A percentile compares a stretch with the other conserved stretches of the same genome.
Conservation (phyloP, 2,329 filamentous ascomycete genomes). For the Cytospora paraplurivora region DNA sequence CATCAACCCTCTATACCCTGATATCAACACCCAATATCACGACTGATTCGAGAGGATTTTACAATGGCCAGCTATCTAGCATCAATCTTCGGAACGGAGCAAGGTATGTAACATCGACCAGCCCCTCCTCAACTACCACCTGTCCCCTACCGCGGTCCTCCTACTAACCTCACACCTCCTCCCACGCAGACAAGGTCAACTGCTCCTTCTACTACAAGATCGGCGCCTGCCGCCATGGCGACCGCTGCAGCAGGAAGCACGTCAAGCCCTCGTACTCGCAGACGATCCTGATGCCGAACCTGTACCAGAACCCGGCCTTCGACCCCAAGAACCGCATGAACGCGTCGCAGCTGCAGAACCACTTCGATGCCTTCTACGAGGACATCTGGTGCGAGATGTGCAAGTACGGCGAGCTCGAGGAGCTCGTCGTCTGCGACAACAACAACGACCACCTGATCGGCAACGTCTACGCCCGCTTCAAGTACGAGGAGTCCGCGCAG, state of each 20-base stretch:
- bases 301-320: slow-evolving; percentile 98
- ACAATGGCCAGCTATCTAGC: slow-evolving; percentile 96
- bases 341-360: slow-evolving; percentile 91
- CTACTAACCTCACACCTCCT: slow-evolving; percentile 26
- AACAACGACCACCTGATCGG: slow-evolving; percentile 99
- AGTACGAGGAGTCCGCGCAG: slow-evolving; percentile 97
- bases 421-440: slow-evolving; percentile 98
- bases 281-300: slow-evolving; percentile 95
- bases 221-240: slow-evolving; percentile 95
- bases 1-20: slow-evolving; percentile 7
- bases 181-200: slow-evolving; percentile 63
- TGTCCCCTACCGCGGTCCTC: slow-evolving; percentile 2
- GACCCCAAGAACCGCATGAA: slow-evolving; percentile 98
- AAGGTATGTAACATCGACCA: slow-evolving; percentile 68
- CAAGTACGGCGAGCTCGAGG: slow-evolving; percentile 96
- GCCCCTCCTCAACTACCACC: neutral
- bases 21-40: slow-evolving; percentile 2
- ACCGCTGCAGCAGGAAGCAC: slow-evolving; percentile 97
- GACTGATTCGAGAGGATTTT: slow-evolving; percentile 18
- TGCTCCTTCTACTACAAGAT: slow-evolving; percentile 99
- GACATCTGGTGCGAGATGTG: slow-evolving; percentile 99
- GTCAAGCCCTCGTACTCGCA: slow-evolving; percentile 98
- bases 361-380: slow-evolving; percentile 99
- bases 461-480: slow-evolving; percentile 99
- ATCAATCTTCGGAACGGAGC: slow-evolving; percentile 99